Evolutionary conservation across 768 basidiomycete genomes (phyloP), one percentile per base, ranked within the genome.

Genomic region (Hydnum rufescens): DNA sequence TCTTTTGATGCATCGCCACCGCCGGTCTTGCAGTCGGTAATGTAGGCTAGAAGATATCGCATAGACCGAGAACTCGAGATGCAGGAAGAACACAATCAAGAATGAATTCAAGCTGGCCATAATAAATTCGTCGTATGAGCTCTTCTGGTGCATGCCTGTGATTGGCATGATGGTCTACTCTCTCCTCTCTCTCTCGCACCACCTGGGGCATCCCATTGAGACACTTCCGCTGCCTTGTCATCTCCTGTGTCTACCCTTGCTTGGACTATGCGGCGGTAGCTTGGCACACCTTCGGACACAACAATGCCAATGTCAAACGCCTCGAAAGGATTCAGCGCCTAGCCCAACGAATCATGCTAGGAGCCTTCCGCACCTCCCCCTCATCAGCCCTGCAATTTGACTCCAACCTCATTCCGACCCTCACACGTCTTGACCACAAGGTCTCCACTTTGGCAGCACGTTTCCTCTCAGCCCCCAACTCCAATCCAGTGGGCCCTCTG

Each of bases 251-350:
- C 42, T 16, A 4, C 5, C 49, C 52, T 13, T 5, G 19, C 5
- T 36, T 30, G 48, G 52, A 53, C 25, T 53, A 53, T 47, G 52
- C 47, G 6, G 47, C 30, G 6, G 26, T 49, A n/a, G 22, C n/a
- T 18, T 53, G 52, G 52, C 43, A 50, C 32, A 19, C 16, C n/a
- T 49, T 47, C 13, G 5, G 16, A 18, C 5, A 13, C 16, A 53
- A 13, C 47, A 5, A 22, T 30, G 16, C 26, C 4, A 6, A 4
- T 4, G 47, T 49, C 8, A 16, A 23, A 6, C 5, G 48, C 29
- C 22, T 51, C 13, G 43, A 53, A 4, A 48, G 36, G 23, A 44
- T 53, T 5, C 52, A 53, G 25, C 5, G 26, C 16, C n/a, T 53
- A 8, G 52, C 52, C 25, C 5, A 5, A 25, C 42, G 48, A 5